Conservation (phyloP, 306 rosid genomes). For the Cucumis cinereus region DNA sequence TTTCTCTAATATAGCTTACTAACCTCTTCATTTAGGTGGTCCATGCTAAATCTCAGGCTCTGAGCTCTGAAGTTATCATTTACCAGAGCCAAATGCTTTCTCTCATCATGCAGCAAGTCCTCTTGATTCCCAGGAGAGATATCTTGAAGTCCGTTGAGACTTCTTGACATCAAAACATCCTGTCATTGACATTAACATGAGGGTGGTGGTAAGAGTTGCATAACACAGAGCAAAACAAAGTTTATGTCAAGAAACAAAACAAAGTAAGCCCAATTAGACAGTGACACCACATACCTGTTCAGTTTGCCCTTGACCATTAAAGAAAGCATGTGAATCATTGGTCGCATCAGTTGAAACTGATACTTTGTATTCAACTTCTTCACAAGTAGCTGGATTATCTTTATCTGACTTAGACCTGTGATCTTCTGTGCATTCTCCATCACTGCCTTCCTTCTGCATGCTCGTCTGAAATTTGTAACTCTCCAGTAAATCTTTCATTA, state of each 20-base stretch:
- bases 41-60: conserved; percentile 72
- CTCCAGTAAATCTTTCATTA: conserved; percentile 37
- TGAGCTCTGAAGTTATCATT: conserved; percentile 24
- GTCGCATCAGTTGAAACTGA: conserved; percentile 23
- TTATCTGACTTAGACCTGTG: conserved; percentile 9
- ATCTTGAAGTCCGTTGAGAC: conserved; percentile 24
- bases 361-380: conserved; percentile 18
- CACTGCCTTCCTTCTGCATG: conserved; percentile 24
- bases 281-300: conserved; percentile 36
- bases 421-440: conserved; percentile 14
- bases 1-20: not conserved
- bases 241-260: not conserved
- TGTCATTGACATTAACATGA: conserved; percentile 17
- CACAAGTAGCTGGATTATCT: conserved; percentile 18
- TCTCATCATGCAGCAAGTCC: conserved; percentile 13
- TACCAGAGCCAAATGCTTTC: conserved; percentile 37
- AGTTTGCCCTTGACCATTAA: conserved; percentile 16
- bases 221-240: not conserved
- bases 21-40: conserved; percentile 69
- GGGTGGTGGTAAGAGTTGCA: not conserved
- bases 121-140: conserved; percentile 24
- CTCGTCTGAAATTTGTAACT: conserved; percentile 25
- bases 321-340: conserved; percentile 20
- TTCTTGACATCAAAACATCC: conserved; percentile 36
- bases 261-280: not conserved